Percentiles rank a stretch among this genome's conserved stretches.
Conservation (phyloP, 768 basidiomycete species). For the Leccinum sublutescens region DNA sequence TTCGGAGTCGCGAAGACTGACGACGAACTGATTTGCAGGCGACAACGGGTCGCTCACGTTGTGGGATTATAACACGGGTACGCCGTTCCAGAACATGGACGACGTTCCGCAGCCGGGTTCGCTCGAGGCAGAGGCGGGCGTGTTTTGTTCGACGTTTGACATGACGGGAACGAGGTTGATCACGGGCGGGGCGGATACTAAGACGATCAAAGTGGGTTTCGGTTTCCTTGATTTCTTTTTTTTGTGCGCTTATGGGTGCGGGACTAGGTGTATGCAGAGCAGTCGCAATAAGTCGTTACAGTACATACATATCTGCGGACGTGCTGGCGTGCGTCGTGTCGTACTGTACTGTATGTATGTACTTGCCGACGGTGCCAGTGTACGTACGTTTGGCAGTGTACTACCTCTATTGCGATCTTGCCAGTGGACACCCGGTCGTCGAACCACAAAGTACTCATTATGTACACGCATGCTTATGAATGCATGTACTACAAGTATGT, state of each 20-base stretch:
- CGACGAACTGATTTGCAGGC: slow-evolving; percentile 42
- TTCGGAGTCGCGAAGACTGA: background rate
- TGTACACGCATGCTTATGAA: background rate
- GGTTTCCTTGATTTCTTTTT: too few relatives aligned
- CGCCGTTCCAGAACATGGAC: slow-evolving; percentile 91
- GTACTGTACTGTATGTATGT: background rate
- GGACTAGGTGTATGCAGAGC: slow-evolving; percentile 68
- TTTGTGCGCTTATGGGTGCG: background rate
- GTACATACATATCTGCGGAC: background rate
- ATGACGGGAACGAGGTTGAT: slow-evolving; percentile 53
- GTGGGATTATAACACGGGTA: slow-evolving; percentile 95
- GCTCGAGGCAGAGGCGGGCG: slow-evolving; percentile 93
- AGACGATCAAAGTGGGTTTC: slow-evolving; percentile 85
- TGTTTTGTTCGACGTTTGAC: slow-evolving; percentile 97
- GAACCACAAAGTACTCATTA: too few relatives aligned
- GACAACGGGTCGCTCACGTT: slow-evolving; percentile 90
- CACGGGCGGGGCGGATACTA: slow-evolving; percentile 97
- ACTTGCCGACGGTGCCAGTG: too few relatives aligned
- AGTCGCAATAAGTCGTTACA: slow-evolving; percentile 44
- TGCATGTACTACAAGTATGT: background rate
- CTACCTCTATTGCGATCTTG: too few relatives aligned
- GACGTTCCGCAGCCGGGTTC: slow-evolving; percentile 98
- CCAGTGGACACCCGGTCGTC: too few relatives aligned
- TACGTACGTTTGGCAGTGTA: background rate
- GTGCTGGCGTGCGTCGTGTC: background rate